A percentile compares a stretch with the other conserved stretches of the same genome.
phyloP scores from a whole-genome alignment of 208 protist species.

The Trypanosoma avium region DNA sequence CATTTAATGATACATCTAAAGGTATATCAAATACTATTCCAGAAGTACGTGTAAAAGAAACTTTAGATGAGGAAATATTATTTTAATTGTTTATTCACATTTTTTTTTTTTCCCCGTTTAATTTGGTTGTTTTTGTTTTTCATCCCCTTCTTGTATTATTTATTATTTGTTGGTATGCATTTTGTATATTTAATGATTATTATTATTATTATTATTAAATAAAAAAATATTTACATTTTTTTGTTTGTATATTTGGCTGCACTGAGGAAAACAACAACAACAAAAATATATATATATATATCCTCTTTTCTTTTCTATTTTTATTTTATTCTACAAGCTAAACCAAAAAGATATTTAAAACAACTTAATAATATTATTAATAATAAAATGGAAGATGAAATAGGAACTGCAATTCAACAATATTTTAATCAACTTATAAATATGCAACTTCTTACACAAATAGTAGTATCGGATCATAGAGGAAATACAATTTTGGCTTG shows the following conservation, averaged over 20 bases:
- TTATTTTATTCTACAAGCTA: constrained; percentile 8
- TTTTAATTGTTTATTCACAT: constrained; percentile 15
- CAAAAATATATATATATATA: no score
- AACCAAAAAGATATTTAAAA: no score
- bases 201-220: constrained; percentile 3
- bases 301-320: neutral
- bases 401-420: constrained; percentile 76
- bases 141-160: neutral
- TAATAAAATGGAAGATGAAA: constrained; percentile 35
- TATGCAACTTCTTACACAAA: constrained; percentile 73
- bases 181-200: constrained; percentile 1
- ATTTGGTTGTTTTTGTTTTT: neutral
- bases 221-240: neutral
- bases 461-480: constrained; percentile 79
- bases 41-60: constrained; percentile 17
- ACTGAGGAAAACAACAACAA: no score
- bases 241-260: neutral
- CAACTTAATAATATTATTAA: neutral
- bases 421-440: constrained; percentile 88
- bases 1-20: no score
- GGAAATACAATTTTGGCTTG: constrained; percentile 81
- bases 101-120: neutral
- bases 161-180: constrained; percentile 7
- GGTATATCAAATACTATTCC: neutral
- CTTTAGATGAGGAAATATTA: constrained; percentile 24